Evolutionary conservation across 257 asterid species (phyloP), one percentile per base, ranked within the genome.

Genomic region (Nicotiana benthamiana): DNA sequence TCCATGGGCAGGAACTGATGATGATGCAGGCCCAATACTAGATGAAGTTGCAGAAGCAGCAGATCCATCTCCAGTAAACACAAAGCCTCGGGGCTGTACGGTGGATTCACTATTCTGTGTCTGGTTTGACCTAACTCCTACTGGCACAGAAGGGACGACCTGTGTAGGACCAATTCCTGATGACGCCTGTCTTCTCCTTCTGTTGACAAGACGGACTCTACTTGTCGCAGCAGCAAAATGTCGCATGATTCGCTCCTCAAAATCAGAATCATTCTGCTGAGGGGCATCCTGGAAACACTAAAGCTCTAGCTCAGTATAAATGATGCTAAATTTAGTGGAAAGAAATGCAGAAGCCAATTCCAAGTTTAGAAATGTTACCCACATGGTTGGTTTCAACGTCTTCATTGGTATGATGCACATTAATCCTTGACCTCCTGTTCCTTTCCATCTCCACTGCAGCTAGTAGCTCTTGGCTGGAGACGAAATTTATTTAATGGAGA

Each of bases 381-480:
- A 87, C 91, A 66, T 75, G 76, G 59, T 79, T 76, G 61, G 81
- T 80, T 79, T 84, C 92, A n/a, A 28, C 72, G 57, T 82, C 83
- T 68, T 43, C 89, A 77, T 61, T 81, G 48, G 80, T 74, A 66
- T 48, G 57, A 60, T 16, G 86, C 51, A 67, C 10, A 34, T 77
- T 74, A 32, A 48, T 81, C 64, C 82, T 87, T 8, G 84, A 76
- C 85, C 88, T 88, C 65, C 65, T 59, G 81, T 80, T 83, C 84
- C 84, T 88, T 81, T 85, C 93, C 27, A 57, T 86, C 83, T 81
- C 87, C 20, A 88, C 92, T 60, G 87, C 90, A 65, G 86, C 88
- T 59, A 90, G 72, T 77, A 92, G 90, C 83, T 90, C 90, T 85
- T 91, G 97, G 87, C 97, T 90, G 78, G 53, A 72, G 15, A 17